Conservation (phyloP, 176 grass and related monocot genomes). For the Triticum urartu region DNA sequence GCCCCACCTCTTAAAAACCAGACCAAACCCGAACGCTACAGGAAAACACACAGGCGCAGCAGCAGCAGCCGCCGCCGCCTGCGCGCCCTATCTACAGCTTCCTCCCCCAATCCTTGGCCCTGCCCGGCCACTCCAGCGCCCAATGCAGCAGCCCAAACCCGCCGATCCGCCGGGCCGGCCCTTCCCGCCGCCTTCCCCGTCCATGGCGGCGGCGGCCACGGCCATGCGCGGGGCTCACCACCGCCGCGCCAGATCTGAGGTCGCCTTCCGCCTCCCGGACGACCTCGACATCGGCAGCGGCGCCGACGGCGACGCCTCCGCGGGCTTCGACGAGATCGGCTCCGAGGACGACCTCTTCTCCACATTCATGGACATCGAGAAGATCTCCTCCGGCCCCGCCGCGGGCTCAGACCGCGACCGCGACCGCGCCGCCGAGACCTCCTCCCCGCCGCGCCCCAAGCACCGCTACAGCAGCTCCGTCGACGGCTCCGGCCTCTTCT, state of each 20-base stretch:
- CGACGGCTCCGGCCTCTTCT: constrained; percentile 77
- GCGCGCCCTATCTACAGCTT: constrained; percentile 15
- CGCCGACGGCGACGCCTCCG: constrained; percentile 27
- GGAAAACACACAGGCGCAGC: neutral
- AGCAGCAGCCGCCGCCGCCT: neutral
- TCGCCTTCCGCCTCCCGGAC: constrained; percentile 77
- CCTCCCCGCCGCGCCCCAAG: constrained; percentile 55
- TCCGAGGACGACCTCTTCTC: constrained; percentile 98
- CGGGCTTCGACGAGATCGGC: constrained; percentile 77
- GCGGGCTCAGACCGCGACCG: constrained; percentile 34
- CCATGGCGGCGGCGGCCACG: neutral
- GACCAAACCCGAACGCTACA: constrained; percentile 22
- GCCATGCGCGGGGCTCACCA: constrained; percentile 65
- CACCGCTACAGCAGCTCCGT: constrained; percentile 94
- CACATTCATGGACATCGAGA: constrained; percentile 98
- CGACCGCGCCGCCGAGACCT: constrained; percentile 66
- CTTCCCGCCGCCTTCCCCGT: constrained; percentile 29
- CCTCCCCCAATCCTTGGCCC: neutral
- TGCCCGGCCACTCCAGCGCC: neutral
- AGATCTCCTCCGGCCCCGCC: constrained; percentile 67
- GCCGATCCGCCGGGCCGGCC: constrained; percentile 51
- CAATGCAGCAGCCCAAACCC: constrained; percentile 74
- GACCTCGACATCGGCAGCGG: constrained; percentile 65
- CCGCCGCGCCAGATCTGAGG: constrained; percentile 98
- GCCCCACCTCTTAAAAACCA: constrained; percentile 25